Percentiles rank a stretch among this genome's conserved stretches.
Evolutionary conservation across 352 stramenopile species (phyloP).

Genomic region (Phytophthora melonis): DNA sequence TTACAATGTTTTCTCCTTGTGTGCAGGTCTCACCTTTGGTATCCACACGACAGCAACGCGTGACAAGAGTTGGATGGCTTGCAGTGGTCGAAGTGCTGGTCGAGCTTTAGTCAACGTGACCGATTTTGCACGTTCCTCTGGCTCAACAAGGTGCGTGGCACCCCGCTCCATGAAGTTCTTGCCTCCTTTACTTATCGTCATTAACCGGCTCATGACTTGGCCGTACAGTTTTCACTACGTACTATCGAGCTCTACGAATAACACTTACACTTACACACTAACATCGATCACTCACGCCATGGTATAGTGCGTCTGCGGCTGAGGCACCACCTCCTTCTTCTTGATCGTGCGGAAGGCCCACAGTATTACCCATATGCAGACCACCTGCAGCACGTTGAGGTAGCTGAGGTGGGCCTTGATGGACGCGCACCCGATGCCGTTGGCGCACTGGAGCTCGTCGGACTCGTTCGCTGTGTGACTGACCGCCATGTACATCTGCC

Average conservation of each 20-base stretch:
- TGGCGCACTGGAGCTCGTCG: slow-evolving; percentile 65
- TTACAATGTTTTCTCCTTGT: background rate
- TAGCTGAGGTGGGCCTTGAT: slow-evolving; percentile 46
- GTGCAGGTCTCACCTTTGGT: background rate
- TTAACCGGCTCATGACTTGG: background rate
- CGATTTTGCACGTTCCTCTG: slow-evolving; percentile 9
- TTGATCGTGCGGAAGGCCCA: slow-evolving; percentile 53
- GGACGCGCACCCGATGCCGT: slow-evolving; percentile 56
- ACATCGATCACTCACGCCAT: slow-evolving; percentile 23
- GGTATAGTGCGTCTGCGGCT: slow-evolving; percentile 14
- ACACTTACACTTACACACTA: slow-evolving; percentile 16
- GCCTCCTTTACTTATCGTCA: slow-evolving; percentile 2
- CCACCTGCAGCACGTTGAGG: slow-evolving; percentile 52
- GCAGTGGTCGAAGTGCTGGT: slow-evolving; percentile 17
- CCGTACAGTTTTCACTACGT: background rate
- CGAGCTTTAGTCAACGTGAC: slow-evolving; percentile 1
- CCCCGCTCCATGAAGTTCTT: background rate
- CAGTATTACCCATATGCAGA: slow-evolving; percentile 47
- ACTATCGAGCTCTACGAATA: background rate
- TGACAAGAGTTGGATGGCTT: slow-evolving; percentile 15
- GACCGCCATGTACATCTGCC: slow-evolving; percentile 61
- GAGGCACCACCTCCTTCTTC: slow-evolving; percentile 53
- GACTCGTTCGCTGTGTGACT: slow-evolving; percentile 36
- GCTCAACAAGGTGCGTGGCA: background rate
- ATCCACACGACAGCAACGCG: slow-evolving; percentile 11